Evolutionary conservation across 371 early-diverging fungal species (phyloP).

Genomic region (Syncephalastrum racemosum): DNA sequence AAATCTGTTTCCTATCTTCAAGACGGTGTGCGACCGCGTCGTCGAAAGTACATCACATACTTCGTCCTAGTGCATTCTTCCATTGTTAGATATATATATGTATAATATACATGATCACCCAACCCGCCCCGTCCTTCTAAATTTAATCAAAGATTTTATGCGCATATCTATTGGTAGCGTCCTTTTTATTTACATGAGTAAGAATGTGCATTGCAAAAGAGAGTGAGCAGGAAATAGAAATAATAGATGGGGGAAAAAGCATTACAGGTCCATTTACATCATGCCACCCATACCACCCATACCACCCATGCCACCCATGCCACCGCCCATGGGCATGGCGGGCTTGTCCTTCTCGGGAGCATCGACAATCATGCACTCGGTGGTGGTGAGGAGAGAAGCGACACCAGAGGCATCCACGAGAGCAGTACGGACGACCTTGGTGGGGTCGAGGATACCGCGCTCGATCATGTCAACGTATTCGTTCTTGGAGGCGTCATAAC

Average conservation of each 20-base stretch:
- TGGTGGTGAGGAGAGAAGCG: constrained; percentile 93
- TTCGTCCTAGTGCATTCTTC: no score
- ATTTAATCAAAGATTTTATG: not conserved
- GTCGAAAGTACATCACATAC: constrained; percentile 12
- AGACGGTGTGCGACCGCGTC: constrained; percentile 55
- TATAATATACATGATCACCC: not conserved
- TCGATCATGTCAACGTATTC: constrained; percentile 95
- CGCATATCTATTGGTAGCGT: not conserved
- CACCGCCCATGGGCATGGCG: constrained; percentile 42
- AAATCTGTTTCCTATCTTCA: constrained; percentile 61
- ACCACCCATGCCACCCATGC: constrained; percentile 33
- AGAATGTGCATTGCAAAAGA: not conserved
- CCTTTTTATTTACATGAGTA: not conserved
- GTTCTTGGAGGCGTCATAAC: constrained; percentile 90
- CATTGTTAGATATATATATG: not conserved
- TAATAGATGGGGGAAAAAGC: not conserved
- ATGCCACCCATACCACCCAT: constrained; percentile 59
- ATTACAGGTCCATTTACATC: constrained; percentile 36
- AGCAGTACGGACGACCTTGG: constrained; percentile 97
- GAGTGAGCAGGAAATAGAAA: not conserved
- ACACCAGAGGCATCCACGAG: constrained; percentile 95
- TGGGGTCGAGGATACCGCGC: constrained; percentile 95
- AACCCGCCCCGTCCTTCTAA: not conserved
- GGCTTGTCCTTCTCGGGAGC: constrained; percentile 76
- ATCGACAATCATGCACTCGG: constrained; percentile 97